These are phyloP conservation scores for Hordeum pubiflorum DNA, from an alignment of 202 grass and related monocot species.

Conservation along the genomic window DNA sequence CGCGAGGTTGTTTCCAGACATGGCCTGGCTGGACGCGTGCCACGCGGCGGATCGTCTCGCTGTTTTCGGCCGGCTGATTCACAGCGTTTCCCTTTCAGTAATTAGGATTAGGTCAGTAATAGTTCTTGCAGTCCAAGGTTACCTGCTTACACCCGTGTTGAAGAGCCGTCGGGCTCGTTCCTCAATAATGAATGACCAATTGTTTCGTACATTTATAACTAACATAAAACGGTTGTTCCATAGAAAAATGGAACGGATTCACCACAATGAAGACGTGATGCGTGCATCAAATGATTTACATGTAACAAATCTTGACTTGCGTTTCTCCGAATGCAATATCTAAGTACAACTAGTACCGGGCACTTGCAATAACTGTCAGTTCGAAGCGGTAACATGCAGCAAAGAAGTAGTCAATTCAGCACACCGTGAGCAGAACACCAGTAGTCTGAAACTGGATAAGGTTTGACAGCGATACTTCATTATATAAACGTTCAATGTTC, in stretches of 20 bases:
- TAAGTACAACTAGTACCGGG: neutral
- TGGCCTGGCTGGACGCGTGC: too few relatives aligned
- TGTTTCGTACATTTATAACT: neutral
- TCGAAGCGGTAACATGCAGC: neutral
- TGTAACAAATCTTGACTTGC: neutral
- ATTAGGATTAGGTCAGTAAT: too few relatives aligned
- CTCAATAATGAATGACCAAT: neutral
- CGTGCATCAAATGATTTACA: neutral
- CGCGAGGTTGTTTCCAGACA: too few relatives aligned
- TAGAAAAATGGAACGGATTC: neutral
- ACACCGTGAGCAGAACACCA: neutral
- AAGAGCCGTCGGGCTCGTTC: too few relatives aligned
- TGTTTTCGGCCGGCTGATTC: too few relatives aligned
- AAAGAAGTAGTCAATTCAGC: neutral
- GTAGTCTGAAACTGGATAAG: neutral
- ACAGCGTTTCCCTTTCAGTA: too few relatives aligned
- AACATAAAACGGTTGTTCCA: neutral
- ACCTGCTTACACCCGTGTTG: too few relatives aligned
- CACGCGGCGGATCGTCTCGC: too few relatives aligned
- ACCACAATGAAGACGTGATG: neutral
- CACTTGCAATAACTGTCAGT: neutral
- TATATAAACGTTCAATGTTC: conserved; percentile 32
- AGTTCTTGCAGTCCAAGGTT: too few relatives aligned
- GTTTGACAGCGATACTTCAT: conserved; percentile 22
- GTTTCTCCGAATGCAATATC: neutral